Conservation (phyloP, 2,329 filamentous ascomycete species). For the Neonectria neomacrospora region DNA sequence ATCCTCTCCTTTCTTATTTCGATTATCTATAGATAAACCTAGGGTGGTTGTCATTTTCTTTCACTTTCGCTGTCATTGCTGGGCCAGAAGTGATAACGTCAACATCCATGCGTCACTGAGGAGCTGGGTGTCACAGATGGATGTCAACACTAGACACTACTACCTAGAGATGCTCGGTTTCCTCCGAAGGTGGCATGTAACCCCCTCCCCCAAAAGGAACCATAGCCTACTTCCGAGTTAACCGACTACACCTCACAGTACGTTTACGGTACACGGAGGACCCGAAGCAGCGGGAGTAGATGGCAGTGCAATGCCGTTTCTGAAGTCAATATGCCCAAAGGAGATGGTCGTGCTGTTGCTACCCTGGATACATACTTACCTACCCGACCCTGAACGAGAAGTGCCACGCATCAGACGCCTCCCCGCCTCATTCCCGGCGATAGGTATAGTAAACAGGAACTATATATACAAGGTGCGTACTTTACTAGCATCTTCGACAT, state of each 20-base stretch:
- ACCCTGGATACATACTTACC: conserved; percentile 12
- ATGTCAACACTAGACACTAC: background rate
- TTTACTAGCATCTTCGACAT: background rate
- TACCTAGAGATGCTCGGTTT: background rate
- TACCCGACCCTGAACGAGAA: background rate
- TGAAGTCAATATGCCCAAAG: conserved; percentile 2
- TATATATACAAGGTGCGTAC: no score
- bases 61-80: no score
- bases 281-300: conserved; percentile 15
- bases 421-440: conserved; percentile 1
- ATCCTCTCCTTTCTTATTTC: background rate
- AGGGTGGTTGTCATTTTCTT: no score
- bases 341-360: background rate
- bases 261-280: background rate
- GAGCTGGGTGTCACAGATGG: no score
- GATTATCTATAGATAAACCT: background rate
- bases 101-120: background rate
- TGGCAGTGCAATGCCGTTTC: conserved; percentile 10
- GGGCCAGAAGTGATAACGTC: background rate
- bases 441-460: no score
- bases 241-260: background rate
- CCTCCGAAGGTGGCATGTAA: background rate
- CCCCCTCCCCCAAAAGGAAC: background rate
- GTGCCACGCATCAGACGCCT: background rate
- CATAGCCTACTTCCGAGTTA: conserved; percentile 3